Percentiles rank a stretch among this genome's conserved stretches.
These are phyloP conservation scores for Athelia sp. DNA, from an alignment of 1,284 basidiomycete species.

Conservation along the genomic window DNA sequence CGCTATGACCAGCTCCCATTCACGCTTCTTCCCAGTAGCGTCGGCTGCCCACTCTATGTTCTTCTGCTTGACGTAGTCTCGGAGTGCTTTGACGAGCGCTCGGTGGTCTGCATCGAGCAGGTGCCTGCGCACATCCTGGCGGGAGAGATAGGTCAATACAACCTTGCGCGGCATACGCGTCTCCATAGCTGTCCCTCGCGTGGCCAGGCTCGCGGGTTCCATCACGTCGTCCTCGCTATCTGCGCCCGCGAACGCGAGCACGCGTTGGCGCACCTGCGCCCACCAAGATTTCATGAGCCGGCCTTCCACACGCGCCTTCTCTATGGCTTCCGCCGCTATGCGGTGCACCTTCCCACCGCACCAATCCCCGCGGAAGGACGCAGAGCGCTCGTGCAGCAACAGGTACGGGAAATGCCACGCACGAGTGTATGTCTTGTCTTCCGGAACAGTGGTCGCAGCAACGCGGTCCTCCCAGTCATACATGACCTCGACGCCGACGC, in stretches of 20 bases:
- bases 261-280: slow-evolving; percentile 12
- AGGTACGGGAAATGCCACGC: slow-evolving; percentile 56
- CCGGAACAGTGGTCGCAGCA: slow-evolving; percentile 30
- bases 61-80: slow-evolving; percentile 47
- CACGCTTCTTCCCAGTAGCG: slow-evolving; percentile 18
- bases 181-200: slow-evolving; percentile 6
- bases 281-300: slow-evolving; percentile 9
- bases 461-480: slow-evolving; percentile 69
- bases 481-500: slow-evolving; percentile 60
- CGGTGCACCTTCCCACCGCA: slow-evolving; percentile 64
- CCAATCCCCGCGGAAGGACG: slow-evolving; percentile 59
- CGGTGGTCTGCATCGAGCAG: slow-evolving; percentile 58
- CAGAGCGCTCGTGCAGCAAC: slow-evolving; percentile 69
- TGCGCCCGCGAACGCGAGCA: slow-evolving; percentile 10
- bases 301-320: slow-evolving; percentile 37
- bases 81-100: slow-evolving; percentile 50
- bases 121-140: slow-evolving; percentile 55
- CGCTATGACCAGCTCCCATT: slow-evolving; percentile 61
- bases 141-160: slow-evolving; percentile 72
- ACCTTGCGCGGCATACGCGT: slow-evolving; percentile 40
- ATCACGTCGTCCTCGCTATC: neutral
- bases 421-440: slow-evolving; percentile 14
- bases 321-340: slow-evolving; percentile 61
- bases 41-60: slow-evolving; percentile 12
- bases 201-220: slow-evolving; percentile 13